Base-by-base conservation (phyloP, 208 protist species). In the Wallacemonas sp. region DNA sequence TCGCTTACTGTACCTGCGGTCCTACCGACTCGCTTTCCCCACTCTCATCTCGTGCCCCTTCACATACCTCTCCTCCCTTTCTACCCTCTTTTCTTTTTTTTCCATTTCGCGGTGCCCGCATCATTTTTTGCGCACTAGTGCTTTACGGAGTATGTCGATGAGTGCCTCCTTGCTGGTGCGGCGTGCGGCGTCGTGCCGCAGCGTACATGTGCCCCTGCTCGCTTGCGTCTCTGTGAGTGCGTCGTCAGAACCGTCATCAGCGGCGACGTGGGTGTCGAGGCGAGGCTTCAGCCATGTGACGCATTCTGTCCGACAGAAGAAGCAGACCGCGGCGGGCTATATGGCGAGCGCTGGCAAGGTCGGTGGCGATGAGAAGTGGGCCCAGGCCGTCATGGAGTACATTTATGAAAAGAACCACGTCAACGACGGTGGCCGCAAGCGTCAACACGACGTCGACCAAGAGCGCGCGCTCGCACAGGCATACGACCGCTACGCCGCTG, bases 351-450 rank as follows among this genome's bases (percentile, higher is more conserved):
- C 81, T 17, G 81, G 83, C 0, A 92, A 92, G 68, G 73, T 83
- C 22, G 89, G 89, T 19, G 77, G 71, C 41, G 89, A 95, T 10
- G 89, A 95, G 75, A 92, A 93, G 73, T 95, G 86, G 86, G 86
- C 86, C 0, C 89, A 95, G 44, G 82, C 82, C 3, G 85, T 82
- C 37, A 91, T 95, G 84, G 83, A 92, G 73, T 95, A 95, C 72
- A 82, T 95, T 54, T 85, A 95, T 69, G 86, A 95, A 42, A 85
- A 88, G 70, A 83, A 83, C 21, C 89, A 91, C 65, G 78, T 86
- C 30, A 92, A 88, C 60, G 89, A 95, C 45, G 63, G 71, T 15
- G 41, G 30, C 9, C 68, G 83, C 6, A 96, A 96, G 71, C 78
- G 87, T 12, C 80, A 92, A 66, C 70, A 75, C 52, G 85, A 96